Evolutionary conservation across 805 yeast genomes (phyloP), one percentile per base, ranked within the genome.

Genomic region (Teunomyces barrocoloradensis): DNA sequence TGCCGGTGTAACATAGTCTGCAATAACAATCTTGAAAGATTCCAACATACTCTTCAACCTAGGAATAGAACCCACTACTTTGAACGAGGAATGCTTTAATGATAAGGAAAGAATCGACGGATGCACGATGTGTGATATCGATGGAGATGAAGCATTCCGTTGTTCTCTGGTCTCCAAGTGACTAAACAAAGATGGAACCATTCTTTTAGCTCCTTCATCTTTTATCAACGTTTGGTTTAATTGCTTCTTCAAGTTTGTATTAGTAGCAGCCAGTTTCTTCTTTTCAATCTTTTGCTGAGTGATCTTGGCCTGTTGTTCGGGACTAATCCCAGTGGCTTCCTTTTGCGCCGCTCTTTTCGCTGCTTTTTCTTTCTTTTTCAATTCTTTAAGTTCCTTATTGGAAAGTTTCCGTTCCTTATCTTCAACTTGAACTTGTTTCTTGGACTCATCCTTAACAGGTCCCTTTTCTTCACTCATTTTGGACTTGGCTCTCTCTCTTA

Each of bases 321-420:
- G 68, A 56, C 75, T 48, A 39, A 81, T 79, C 29, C 85, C 90
- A 43, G 73, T 78, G 6, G 82, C 84, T 54, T 79, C 87, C 61
- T 88, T 90, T 53, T 84, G 81, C 2, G 96, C 96, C 2, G 96
- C 94, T 63, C 98, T 78, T 64, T 89, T 88, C 34, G 94, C 96
- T 11, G 94, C 94, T 69, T 92, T 91, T 60, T 90, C 96, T 57
- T 81, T 81, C 73, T 90, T 91, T 64, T 89, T 88, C 64, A 84
- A 71, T 57, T 89, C 97, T 64, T 91, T 91, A 52, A 89, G 74
- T 65, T 91, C 96, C 58, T 89, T 90, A 54, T 88, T 88, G 7
- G 87, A 68, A 38, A 85, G 73, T 37, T 47, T 40, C 10, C 18
- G 44, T 12, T 51, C 55, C 11, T 49, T 53, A 9, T 21, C 56